These are phyloP conservation scores for Rhizopus sp. DNA, from an alignment of 371 early-diverging fungal genomes.

Conservation along the genomic window DNA sequence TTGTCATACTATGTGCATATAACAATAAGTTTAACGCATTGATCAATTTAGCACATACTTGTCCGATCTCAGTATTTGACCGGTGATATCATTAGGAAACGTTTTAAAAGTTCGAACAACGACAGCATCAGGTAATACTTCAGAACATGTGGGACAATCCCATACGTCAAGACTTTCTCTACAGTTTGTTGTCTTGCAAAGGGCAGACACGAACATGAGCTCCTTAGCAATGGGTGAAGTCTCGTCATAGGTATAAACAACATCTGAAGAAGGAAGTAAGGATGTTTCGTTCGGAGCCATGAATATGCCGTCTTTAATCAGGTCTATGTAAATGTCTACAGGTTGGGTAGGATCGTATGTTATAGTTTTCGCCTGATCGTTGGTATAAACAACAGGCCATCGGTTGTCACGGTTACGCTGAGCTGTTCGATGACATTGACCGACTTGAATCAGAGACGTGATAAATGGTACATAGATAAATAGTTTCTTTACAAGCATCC, in stretches of 20 bases:
- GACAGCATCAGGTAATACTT: constrained; percentile 17
- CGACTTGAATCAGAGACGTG: background rate
- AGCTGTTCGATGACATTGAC: background rate
- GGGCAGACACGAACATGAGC: background rate
- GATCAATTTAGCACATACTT: constrained; percentile 9
- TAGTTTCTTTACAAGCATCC: background rate
- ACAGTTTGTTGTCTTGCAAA: constrained; percentile 20
- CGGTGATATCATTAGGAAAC: constrained; percentile 17
- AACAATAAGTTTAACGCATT: background rate
- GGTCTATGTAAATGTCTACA: background rate
- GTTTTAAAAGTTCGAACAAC: constrained; percentile 21
- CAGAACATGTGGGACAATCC: constrained; percentile 21
- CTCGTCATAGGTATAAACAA: background rate
- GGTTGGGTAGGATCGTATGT: background rate
- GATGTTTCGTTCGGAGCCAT: background rate
- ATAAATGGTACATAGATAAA: background rate
- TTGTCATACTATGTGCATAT: background rate
- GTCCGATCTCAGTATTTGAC: constrained; percentile 13
- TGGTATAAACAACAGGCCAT: constrained; percentile 3
- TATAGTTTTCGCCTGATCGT: background rate
- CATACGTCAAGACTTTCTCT: constrained; percentile 23
- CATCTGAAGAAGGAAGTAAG: background rate
- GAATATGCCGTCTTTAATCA: background rate
- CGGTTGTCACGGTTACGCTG: background rate
- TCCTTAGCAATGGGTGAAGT: background rate